phyloP scores from a whole-genome alignment of 2,329 filamentous ascomycete genomes.

The Cercospora canescens region DNA sequence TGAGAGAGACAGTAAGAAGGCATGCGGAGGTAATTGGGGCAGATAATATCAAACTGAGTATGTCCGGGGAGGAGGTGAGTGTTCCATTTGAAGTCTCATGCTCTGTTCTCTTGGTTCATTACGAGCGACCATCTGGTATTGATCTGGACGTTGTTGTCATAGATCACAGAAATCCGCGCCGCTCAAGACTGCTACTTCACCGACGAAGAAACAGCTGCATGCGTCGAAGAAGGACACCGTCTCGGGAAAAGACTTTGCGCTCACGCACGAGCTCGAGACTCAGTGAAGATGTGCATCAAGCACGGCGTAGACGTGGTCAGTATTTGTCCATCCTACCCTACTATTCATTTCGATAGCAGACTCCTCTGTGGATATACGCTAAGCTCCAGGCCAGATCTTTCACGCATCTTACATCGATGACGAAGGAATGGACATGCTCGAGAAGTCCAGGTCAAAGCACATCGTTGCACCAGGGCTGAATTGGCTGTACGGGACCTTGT shows the following conservation, averaged over 20 bases:
- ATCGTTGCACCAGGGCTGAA: constrained; percentile 49
- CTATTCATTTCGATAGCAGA: no score
- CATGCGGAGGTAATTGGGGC: constrained; percentile 33
- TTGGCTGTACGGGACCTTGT: constrained; percentile 43
- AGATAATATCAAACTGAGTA: constrained; percentile 38
- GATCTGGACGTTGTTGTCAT: no score
- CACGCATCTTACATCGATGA: constrained; percentile 50
- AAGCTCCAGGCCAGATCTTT: constrained; percentile 46
- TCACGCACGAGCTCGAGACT: constrained; percentile 43
- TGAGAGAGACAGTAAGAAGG: constrained; percentile 31
- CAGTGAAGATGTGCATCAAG: constrained; percentile 45
- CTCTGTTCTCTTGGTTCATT: no score
- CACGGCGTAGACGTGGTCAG: constrained; percentile 52
- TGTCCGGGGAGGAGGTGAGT: constrained; percentile 29
- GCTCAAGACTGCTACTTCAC: constrained; percentile 51
- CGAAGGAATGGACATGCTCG: constrained; percentile 43
- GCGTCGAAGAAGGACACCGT: constrained; percentile 50
- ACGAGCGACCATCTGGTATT: no score
- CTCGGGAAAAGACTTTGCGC: constrained; percentile 44
- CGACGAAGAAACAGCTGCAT: constrained; percentile 49
- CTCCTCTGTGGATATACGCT: no score
- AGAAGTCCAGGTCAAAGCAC: constrained; percentile 41
- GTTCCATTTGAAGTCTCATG: no score
- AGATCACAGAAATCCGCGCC: constrained; percentile 32
- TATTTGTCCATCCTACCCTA: constrained; percentile 40